A percentile compares a stretch with the other conserved stretches of the same genome.
phyloP scores from a whole-genome alignment of 352 stramenopile genomes.

The Pythium phragmiticola region DNA sequence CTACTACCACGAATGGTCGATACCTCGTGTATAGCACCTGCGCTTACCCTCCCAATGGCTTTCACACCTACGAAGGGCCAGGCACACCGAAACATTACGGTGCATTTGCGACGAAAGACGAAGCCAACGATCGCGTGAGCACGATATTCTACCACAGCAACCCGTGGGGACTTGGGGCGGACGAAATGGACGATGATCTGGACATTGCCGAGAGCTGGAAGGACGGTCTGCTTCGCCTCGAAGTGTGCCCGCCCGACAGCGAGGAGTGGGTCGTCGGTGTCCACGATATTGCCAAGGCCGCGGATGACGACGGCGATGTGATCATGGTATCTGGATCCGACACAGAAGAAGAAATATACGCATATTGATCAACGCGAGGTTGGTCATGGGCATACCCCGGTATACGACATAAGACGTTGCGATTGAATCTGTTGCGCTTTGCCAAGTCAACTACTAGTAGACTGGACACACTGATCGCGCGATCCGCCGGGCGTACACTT shows the following conservation, averaged over 20 bases:
- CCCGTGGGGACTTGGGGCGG: slow-evolving; percentile 12
- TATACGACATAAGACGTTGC: too few relatives aligned
- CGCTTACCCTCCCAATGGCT: slow-evolving; percentile 18
- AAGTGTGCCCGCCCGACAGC: slow-evolving; percentile 13
- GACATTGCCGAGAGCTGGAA: slow-evolving; percentile 16
- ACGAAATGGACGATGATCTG: slow-evolving; percentile 19
- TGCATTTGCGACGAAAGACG: slow-evolving; percentile 9
- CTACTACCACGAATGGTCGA: background rate
- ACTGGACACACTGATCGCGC: background rate
- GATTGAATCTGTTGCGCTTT: background rate
- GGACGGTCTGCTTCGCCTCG: slow-evolving; percentile 10
- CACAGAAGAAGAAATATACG: slow-evolving; percentile 17
- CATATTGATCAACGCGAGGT: background rate
- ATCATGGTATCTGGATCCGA: slow-evolving; percentile 16
- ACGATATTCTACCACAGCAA: slow-evolving; percentile 20
- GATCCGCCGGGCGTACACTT: slow-evolving; percentile 22
- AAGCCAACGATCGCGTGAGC: slow-evolving; percentile 14
- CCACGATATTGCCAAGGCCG: background rate
- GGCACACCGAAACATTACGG: slow-evolving; percentile 6
- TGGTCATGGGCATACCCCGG: background rate
- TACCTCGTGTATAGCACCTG: slow-evolving; percentile 25
- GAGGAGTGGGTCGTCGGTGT: slow-evolving; percentile 20
- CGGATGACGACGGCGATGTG: slow-evolving; percentile 17
- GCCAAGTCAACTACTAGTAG: too few relatives aligned
- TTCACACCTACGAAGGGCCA: slow-evolving; percentile 17